phyloP scores from a whole-genome alignment of 2,329 filamentous ascomycete genomes.

The Trichophyton equinum region DNA sequence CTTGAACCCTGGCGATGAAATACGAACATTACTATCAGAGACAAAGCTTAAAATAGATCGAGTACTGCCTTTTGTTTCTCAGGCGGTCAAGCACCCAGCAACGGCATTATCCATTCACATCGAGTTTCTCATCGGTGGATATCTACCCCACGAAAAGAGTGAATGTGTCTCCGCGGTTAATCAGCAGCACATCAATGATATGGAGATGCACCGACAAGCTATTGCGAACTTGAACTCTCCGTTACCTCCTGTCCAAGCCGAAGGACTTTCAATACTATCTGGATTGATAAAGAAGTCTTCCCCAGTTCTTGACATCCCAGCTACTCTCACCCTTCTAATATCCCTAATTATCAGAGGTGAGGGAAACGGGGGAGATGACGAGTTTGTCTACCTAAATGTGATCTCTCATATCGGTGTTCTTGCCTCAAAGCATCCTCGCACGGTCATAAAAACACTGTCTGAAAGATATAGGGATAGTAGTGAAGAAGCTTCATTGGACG shows the following conservation, averaged over 20 bases:
- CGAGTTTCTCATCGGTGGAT: conserved; percentile 26
- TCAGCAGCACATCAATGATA: conserved; percentile 23
- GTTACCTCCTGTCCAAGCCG: conserved; percentile 32
- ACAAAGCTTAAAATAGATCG: conserved; percentile 27
- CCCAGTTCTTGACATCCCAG: conserved; percentile 32
- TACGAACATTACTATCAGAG: conserved; percentile 19
- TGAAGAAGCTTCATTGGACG: conserved; percentile 28
- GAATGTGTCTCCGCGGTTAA: background rate
- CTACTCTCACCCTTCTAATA: conserved; percentile 29
- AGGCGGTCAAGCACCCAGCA: conserved; percentile 25
- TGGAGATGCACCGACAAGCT: conserved; percentile 31
- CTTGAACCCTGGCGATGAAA: conserved; percentile 23
- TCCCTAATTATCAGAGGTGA: conserved; percentile 27
- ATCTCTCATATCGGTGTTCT: conserved; percentile 31
- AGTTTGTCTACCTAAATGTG: conserved; percentile 34
- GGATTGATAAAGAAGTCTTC: conserved; percentile 30
- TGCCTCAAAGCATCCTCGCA: conserved; percentile 31
- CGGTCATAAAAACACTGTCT: conserved; percentile 29
- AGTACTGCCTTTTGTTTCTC: conserved; percentile 24
- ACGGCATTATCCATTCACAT: conserved; percentile 32
- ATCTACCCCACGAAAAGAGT: conserved; percentile 15
- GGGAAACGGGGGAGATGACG: conserved; percentile 26
- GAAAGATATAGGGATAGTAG: conserved; percentile 29
- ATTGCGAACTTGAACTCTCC: conserved; percentile 30
- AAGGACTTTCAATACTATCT: conserved; percentile 32